Conservation (phyloP, 768 basidiomycete genomes). For the Chiua virens region DNA sequence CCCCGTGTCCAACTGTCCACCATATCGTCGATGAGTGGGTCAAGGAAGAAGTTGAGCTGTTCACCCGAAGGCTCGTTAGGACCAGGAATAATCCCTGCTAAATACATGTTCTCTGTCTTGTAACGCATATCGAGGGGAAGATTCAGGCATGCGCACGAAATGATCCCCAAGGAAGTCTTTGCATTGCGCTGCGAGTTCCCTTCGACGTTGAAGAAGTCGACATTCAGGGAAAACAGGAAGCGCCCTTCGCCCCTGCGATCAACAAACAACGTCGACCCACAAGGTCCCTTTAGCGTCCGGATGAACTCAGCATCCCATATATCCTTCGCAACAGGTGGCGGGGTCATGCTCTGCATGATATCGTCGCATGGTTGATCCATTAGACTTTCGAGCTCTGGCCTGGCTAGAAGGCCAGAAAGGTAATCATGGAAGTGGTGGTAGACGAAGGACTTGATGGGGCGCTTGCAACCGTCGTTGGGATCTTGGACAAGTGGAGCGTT, state of each 20-base stretch:
- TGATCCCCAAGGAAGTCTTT: slow-evolving; percentile 30
- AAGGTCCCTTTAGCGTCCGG: slow-evolving; percentile 5
- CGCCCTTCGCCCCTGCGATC: slow-evolving; percentile 10
- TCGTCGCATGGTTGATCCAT: slow-evolving; percentile 11
- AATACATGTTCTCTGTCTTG: slow-evolving; percentile 35
- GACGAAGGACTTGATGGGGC: neutral
- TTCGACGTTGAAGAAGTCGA: slow-evolving; percentile 38
- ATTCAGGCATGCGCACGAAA: slow-evolving; percentile 35
- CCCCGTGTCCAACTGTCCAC: slow-evolving; percentile 2
- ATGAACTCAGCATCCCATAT: slow-evolving; percentile 3
- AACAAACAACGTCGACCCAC: slow-evolving; percentile 15
- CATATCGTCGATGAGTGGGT: slow-evolving; percentile 32
- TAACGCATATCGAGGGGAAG: slow-evolving; percentile 32
- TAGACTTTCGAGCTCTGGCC: slow-evolving; percentile 2
- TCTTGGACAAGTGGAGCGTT: neutral
- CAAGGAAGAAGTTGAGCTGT: slow-evolving; percentile 31
- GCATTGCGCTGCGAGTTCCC: slow-evolving; percentile 24
- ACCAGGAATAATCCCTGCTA: slow-evolving; percentile 31
- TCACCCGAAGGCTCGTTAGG: slow-evolving; percentile 27
- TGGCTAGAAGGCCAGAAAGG: neutral
- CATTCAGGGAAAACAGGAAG: slow-evolving; percentile 26
- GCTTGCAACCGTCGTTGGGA: neutral
- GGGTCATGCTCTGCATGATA: neutral
- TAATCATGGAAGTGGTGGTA: slow-evolving; percentile 6
- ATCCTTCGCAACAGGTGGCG: neutral